Conservation (phyloP, 2,329 filamentous ascomycete species). For the Phyllosticta citribraziliensis region DNA sequence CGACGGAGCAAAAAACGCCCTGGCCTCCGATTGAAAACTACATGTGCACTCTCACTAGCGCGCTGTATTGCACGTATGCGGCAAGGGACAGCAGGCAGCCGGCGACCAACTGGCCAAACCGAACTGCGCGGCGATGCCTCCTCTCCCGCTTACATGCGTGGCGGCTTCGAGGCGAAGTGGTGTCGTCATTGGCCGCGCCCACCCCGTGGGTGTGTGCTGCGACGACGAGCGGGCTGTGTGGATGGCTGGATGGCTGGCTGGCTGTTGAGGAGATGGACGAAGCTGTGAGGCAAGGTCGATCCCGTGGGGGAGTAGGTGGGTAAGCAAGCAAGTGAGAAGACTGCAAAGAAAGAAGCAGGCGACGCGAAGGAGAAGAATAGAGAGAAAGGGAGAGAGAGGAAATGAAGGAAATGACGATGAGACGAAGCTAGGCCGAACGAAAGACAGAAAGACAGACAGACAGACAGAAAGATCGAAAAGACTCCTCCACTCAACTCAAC, state of each 20-base stretch:
- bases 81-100: too few species aligned
- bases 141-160: too few species aligned
- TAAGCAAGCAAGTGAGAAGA: background rate
- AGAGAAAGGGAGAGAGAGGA: background rate
- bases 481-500: background rate
- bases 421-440: too few species aligned
- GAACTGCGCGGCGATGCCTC: too few species aligned
- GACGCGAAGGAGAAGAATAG: background rate
- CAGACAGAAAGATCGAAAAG: background rate
- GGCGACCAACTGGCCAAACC: too few species aligned
- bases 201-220: background rate
- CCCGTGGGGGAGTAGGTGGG: background rate
- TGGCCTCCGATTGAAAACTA: constrained; percentile 11
- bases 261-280: too few species aligned
- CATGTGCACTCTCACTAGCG: background rate
- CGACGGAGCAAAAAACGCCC: background rate
- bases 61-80: background rate
- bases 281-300: background rate
- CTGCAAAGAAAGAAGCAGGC: too few species aligned
- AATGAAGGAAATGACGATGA: background rate
- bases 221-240: background rate
- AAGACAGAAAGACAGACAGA: background rate
- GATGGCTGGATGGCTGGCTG: background rate
- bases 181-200: background rate
- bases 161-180: background rate